A percentile compares a stretch with the other conserved stretches of the same genome.
These are phyloP conservation scores for Cladorrhinum samala DNA, from an alignment of 495 filamentous ascomycete genomes.

Conservation along the genomic window DNA sequence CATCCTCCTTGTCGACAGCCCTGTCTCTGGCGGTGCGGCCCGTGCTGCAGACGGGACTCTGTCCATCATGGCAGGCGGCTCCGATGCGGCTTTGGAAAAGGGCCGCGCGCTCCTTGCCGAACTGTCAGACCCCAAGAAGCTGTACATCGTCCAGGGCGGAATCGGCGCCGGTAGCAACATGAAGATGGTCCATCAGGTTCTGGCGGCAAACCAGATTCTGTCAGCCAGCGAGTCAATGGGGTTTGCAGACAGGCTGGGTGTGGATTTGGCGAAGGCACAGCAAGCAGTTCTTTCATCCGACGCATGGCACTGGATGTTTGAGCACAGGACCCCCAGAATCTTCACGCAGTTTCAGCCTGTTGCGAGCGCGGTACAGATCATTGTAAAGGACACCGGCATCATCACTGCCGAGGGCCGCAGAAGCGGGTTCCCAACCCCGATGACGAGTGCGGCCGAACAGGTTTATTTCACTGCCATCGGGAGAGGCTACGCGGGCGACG, in stretches of 20 bases:
- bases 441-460: slow-evolving; percentile 65
- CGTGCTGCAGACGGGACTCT: slow-evolving; percentile 71
- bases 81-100: slow-evolving; percentile 50
- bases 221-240: slow-evolving; percentile 68
- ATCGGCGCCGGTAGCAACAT: slow-evolving; percentile 77
- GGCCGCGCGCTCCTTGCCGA: slow-evolving; percentile 55
- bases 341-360: slow-evolving; percentile 60
- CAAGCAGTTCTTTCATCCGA: slow-evolving; percentile 53
- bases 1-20: slow-evolving; percentile 64
- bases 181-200: slow-evolving; percentile 82
- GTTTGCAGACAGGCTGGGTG: slow-evolving; percentile 59
- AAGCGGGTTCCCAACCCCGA: slow-evolving; percentile 58
- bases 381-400: slow-evolving; percentile 75
- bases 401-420: slow-evolving; percentile 63
- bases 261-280: slow-evolving; percentile 53
- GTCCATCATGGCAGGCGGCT: slow-evolving; percentile 72
- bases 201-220: slow-evolving; percentile 71
- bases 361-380: slow-evolving; percentile 67
- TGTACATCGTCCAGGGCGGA: slow-evolving; percentile 69
- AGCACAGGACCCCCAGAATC: slow-evolving; percentile 65
- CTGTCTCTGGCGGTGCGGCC: slow-evolving; percentile 70
- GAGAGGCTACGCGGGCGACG: slow-evolving; percentile 57
- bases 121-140: slow-evolving; percentile 54
- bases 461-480: slow-evolving; percentile 56
- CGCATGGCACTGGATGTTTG: slow-evolving; percentile 78